Evolutionary conservation across 2,329 filamentous ascomycete genomes (phyloP).

Genomic region (Lizonia empirigonia): DNA sequence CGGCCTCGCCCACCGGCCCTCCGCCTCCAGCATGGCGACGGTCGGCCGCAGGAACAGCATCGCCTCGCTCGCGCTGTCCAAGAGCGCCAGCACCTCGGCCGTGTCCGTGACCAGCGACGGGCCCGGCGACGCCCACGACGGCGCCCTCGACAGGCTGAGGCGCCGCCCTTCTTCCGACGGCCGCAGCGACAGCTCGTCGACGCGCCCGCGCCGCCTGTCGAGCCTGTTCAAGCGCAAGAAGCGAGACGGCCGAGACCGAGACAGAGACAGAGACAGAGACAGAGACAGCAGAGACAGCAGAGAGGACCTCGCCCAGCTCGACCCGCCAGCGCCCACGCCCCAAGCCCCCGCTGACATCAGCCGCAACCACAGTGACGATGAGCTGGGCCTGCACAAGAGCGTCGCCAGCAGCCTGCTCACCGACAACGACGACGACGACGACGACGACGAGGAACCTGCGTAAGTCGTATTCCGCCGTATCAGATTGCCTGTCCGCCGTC

Average conservation of each 20-base stretch:
- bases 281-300: slow-evolving; percentile 37
- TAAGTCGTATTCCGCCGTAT: slow-evolving; percentile 48
- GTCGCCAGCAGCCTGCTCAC: slow-evolving; percentile 57
- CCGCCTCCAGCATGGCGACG: slow-evolving; percentile 26
- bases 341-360: slow-evolving; percentile 17
- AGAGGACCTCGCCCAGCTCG: slow-evolving; percentile 31
- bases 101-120: slow-evolving; percentile 42
- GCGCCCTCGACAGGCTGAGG: slow-evolving; percentile 49
- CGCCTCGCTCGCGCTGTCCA: slow-evolving; percentile 28
- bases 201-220: slow-evolving; percentile 55
- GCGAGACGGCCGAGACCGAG: too few species aligned
- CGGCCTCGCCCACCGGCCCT: not conserved
- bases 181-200: slow-evolving; percentile 49
- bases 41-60: slow-evolving; percentile 32
- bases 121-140: slow-evolving; percentile 44
- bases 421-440: slow-evolving; percentile 58
- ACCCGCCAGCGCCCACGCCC: too few species aligned
- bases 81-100: slow-evolving; percentile 37
- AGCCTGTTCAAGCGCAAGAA: slow-evolving; percentile 59
- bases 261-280: too few species aligned
- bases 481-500: slow-evolving; percentile 15
- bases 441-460: slow-evolving; percentile 55
- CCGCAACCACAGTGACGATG: slow-evolving; percentile 47
- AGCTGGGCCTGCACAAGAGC: slow-evolving; percentile 52
- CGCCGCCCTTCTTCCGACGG: slow-evolving; percentile 50